A percentile compares a stretch with the other conserved stretches of the same genome.
These are phyloP conservation scores for Nakazawaea populi DNA, from an alignment of 805 yeast genomes.

Conservation along the genomic window DNA sequence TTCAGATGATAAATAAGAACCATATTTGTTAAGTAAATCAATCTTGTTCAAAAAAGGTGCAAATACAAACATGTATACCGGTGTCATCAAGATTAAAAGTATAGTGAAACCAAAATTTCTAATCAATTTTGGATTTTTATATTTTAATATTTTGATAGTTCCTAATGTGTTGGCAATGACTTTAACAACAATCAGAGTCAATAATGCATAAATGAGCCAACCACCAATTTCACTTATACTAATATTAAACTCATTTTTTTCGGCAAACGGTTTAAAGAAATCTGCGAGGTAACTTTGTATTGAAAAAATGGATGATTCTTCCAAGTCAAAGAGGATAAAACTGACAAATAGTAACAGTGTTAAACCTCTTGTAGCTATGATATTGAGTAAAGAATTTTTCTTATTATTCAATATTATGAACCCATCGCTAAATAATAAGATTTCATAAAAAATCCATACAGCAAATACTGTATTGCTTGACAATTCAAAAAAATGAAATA, in stretches of 20 bases:
- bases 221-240: slow-evolving; percentile 18
- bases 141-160: slow-evolving; percentile 15
- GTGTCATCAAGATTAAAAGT: neutral
- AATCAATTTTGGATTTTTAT: slow-evolving; percentile 7
- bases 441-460: slow-evolving; percentile 26
- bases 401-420: slow-evolving; percentile 15
- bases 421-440: slow-evolving; percentile 25
- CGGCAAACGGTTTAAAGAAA: slow-evolving; percentile 6
- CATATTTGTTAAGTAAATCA: neutral
- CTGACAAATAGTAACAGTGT: slow-evolving; percentile 18
- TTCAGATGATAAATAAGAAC: neutral
- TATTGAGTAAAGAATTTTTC: slow-evolving; percentile 12
- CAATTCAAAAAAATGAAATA: slow-evolving; percentile 18
- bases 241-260: slow-evolving; percentile 13
- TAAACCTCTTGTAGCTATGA: slow-evolving; percentile 14
- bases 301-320: slow-evolving; percentile 22
- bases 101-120: slow-evolving; percentile 3
- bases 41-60: slow-evolving; percentile 1
- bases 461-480: slow-evolving; percentile 18
- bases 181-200: slow-evolving; percentile 12
- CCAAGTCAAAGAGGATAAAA: slow-evolving; percentile 23
- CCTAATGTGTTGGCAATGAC: slow-evolving; percentile 11
- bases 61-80: slow-evolving; percentile 7
- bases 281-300: slow-evolving; percentile 16
- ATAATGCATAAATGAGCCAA: slow-evolving; percentile 16